Evolutionary conservation across 1,284 basidiomycete genomes (phyloP), one percentile per base, ranked within the genome.

Genomic region (Ganoderma lucidum): DNA sequence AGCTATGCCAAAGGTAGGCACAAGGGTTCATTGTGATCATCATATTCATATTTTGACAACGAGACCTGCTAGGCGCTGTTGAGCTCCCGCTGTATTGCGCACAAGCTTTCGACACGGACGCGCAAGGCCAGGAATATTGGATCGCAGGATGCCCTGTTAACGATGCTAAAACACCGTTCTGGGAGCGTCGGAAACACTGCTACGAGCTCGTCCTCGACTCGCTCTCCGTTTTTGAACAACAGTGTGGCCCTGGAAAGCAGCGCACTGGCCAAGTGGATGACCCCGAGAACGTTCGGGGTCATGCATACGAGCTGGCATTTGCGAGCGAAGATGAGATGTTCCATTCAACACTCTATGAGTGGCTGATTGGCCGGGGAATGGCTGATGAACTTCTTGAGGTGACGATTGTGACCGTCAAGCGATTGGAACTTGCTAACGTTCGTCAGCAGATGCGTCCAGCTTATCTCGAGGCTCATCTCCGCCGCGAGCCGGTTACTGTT

Each of bases 321-420:
- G 85, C 88, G 1, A 93, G 92, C 70, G 87, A 93, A 63, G 97
- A 99, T 79, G 92, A 96, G 75, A 90, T 98, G 80, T 98, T 99
- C 85, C 97, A 99, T 81, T 96, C 93, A 51, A 92, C 92, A 60
- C 81, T 99, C 71, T 99, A 99, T 79, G 96, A 97, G 76, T 99
- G 97, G 97, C 83, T 97, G 64, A 93, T 98, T 60, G 82, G 84
- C 37, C 88, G 90, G 51, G 89, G 91, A 10, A 85, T 95, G 73
- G 93, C 95, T 19, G 96, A 98, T 78, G 93, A 97, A 79, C 84
- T 99, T 30, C 85, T 99, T 37, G 95, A 96, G 85, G 96, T 96
- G 70, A 67, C 87, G 75, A 10, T 8, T 45, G 28, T 8, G 23
- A n/a, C 32, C 32, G 39, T 44, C 14, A 6, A 39, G 23, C 12